A percentile compares a stretch with the other conserved stretches of the same genome.
phyloP scores from a whole-genome alignment of 306 rosid genomes.

The Quercus gilva region DNA sequence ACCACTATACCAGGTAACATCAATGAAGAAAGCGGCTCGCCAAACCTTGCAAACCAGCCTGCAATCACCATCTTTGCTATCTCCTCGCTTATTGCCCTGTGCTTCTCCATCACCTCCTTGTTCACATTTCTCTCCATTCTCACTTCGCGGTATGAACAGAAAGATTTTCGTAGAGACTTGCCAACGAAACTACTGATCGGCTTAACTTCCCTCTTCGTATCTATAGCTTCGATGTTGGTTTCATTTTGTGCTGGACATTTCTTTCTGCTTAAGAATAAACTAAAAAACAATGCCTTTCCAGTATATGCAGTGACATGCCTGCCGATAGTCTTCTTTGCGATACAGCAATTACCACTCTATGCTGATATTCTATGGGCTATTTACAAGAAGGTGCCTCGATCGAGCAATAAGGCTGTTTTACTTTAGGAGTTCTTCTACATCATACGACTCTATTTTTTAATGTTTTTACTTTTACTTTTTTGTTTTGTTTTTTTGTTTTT shows the following conservation, averaged over 20 bases:
- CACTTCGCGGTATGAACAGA: slow-evolving; percentile 2
- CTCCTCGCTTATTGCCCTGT: slow-evolving; percentile 30
- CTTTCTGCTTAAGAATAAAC: not conserved
- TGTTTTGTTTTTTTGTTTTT: no score
- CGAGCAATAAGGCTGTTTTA: not conserved
- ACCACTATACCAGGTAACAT: slow-evolving; percentile 31
- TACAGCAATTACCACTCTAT: slow-evolving; percentile 7
- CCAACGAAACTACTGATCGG: slow-evolving; percentile 7
- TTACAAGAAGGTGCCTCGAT: not conserved
- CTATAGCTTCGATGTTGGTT: slow-evolving; percentile 4
- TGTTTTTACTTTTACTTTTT: no score
- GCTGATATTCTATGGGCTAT: not conserved
- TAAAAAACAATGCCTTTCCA: not conserved
- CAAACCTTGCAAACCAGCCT: slow-evolving; percentile 3
- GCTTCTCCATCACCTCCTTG: slow-evolving; percentile 26
- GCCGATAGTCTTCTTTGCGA: not conserved
- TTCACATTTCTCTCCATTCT: slow-evolving; percentile 15
- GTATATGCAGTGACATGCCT: not conserved
- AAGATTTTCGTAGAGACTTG: not conserved
- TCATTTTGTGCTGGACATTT: slow-evolving; percentile 14
- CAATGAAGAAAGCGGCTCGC: not conserved
- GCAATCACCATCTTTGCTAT: slow-evolving; percentile 26
- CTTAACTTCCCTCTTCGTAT: slow-evolving; percentile 5
- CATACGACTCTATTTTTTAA: no score
- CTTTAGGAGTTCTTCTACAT: no score